These are phyloP conservation scores for Stagonosporopsis vannaccii DNA, from an alignment of 2,329 filamentous ascomycete genomes.

Conservation along the genomic window DNA sequence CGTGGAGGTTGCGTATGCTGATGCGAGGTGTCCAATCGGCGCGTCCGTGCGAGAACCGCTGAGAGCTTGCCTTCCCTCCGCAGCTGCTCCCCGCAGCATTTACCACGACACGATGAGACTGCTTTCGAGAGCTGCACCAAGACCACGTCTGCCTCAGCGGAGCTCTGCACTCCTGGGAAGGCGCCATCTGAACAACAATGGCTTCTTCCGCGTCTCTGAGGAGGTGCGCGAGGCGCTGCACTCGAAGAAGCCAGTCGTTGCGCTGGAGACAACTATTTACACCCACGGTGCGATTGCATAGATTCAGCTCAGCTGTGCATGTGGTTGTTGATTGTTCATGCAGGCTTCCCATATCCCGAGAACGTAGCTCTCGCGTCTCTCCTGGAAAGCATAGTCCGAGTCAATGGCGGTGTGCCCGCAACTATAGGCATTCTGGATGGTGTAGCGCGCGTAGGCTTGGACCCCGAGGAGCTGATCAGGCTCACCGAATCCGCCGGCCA, in stretches of 20 bases:
- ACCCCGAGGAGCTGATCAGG: constrained; percentile 72
- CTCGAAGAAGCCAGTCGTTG: constrained; percentile 81
- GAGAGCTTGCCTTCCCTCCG: constrained; percentile 22
- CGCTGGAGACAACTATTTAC: constrained; percentile 95
- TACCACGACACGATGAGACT: constrained; percentile 33
- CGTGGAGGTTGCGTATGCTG: constrained; percentile 28
- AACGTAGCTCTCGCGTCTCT: constrained; percentile 78
- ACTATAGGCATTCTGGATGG: constrained; percentile 90
- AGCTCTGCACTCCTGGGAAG: constrained; percentile 17
- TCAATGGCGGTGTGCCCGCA: constrained; percentile 80
- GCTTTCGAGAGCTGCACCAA: constrained; percentile 24
- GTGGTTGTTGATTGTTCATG: constrained; percentile 15
- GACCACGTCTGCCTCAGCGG: constrained; percentile 24
- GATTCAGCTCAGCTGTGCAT: background rate
- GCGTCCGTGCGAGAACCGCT: constrained; percentile 6
- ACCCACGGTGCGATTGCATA: constrained; percentile 73
- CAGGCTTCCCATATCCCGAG: constrained; percentile 74
- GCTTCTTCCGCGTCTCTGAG: constrained; percentile 75
- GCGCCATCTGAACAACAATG: constrained; percentile 49
- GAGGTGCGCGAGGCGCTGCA: constrained; percentile 82
- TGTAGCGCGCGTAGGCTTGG: constrained; percentile 80
- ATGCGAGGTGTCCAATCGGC: constrained; percentile 46
- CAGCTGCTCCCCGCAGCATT: constrained; percentile 5
- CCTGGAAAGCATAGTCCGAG: constrained; percentile 81
- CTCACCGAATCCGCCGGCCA: constrained; percentile 72